phyloP scores from a whole-genome alignment of 495 filamentous ascomycete species.

The Apodospora peruviana region DNA sequence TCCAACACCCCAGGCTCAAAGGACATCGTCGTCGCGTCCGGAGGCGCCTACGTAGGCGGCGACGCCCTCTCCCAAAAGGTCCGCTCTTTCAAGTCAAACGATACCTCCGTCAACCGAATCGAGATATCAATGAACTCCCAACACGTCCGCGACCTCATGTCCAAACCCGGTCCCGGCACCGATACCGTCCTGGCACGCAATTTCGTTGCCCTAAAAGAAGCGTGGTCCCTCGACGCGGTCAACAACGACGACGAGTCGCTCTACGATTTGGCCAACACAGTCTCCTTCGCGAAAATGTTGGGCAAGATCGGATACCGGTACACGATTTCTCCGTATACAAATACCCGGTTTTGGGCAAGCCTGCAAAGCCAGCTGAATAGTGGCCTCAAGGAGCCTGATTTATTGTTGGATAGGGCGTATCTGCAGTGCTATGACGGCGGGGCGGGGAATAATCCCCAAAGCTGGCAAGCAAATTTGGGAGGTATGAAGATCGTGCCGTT shows the following conservation, averaged over 20 bases:
- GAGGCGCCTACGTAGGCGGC: conserved; percentile 32
- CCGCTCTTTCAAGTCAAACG: conserved; percentile 32
- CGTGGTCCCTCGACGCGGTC: conserved; percentile 38
- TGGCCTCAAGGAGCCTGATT: conserved; percentile 13
- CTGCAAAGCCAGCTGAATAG: conserved; percentile 25
- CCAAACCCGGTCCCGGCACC: conserved; percentile 25
- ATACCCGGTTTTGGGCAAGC: conserved; percentile 26
- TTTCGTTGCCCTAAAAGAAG: conserved; percentile 29
- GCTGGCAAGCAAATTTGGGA: conserved; percentile 28
- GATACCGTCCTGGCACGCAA: conserved; percentile 29
- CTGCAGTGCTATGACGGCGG: conserved; percentile 40
- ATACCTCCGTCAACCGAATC: conserved; percentile 25
- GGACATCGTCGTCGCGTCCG: conserved; percentile 28
- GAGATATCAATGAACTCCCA: conserved; percentile 42
- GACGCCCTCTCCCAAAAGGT: conserved; percentile 32
- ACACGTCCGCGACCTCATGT: conserved; percentile 29
- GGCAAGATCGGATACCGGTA: conserved; percentile 31
- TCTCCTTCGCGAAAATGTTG: conserved; percentile 35
- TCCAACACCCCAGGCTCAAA: conserved; percentile 38
- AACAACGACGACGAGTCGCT: conserved; percentile 41
- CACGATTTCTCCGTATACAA: conserved; percentile 37
- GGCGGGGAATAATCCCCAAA: conserved; percentile 29
- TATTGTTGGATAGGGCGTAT: conserved; percentile 33
- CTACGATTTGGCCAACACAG: conserved; percentile 35
- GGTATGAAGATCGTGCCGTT: conserved; percentile 38